Conservation (phyloP, 495 filamentous ascomycete genomes). For the Rostrohypoxylon terebratum region DNA sequence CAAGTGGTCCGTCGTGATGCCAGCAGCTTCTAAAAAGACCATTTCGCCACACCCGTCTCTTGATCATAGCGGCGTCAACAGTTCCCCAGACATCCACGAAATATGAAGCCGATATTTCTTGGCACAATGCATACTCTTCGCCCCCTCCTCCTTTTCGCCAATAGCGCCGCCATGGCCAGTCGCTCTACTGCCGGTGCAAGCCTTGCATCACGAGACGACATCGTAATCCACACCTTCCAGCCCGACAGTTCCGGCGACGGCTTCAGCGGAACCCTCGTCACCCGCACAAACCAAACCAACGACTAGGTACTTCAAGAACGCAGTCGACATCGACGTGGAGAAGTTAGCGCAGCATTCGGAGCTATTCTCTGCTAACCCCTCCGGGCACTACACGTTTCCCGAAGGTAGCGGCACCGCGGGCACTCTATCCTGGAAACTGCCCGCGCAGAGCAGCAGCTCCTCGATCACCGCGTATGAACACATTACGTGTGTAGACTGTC, state of each 20-base stretch:
- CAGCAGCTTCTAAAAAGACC: background rate
- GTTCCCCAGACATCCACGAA: background rate
- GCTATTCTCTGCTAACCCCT: background rate
- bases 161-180: slow-evolving; percentile 13
- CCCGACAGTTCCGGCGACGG: slow-evolving; percentile 24
- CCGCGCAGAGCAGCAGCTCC: background rate
- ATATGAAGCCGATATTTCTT: background rate
- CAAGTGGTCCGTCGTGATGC: background rate
- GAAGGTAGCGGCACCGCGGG: slow-evolving; percentile 23
- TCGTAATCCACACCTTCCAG: slow-evolving; percentile 47
- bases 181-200: slow-evolving; percentile 39
- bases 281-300: slow-evolving; percentile 2
- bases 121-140: slow-evolving; percentile 9
- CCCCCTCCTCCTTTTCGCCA: slow-evolving; percentile 7
- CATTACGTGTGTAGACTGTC: slow-evolving; percentile 1
- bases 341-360: slow-evolving; percentile 17
- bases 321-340: slow-evolving; percentile 24
- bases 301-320: slow-evolving; percentile 3
- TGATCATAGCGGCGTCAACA: background rate
- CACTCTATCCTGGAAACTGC: slow-evolving; percentile 10
- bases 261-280: slow-evolving; percentile 27
- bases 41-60: background rate
- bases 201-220: slow-evolving; percentile 1
- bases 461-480: background rate
- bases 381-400: slow-evolving; percentile 16